Base-by-base conservation (phyloP, 2,329 filamentous ascomycete species). In the Colletotrichum aenigma region DNA sequence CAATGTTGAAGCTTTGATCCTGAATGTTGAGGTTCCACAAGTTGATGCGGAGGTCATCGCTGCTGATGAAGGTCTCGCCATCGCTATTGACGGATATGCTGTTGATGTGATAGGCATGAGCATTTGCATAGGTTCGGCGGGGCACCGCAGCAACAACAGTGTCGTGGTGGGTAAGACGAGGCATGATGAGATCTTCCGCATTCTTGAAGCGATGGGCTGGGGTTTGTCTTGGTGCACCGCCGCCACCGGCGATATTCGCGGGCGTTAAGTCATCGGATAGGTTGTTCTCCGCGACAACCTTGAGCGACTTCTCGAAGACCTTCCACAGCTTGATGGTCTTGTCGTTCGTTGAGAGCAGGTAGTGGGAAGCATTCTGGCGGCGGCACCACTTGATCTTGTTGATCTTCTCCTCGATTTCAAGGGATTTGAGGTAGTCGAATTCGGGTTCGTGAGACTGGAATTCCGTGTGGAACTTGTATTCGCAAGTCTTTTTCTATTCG, bases 311-410 rank as follows among this genome's bases (percentile, higher is more conserved):
- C 88, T 99, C 97, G 82, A 98, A 99, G 66, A 99, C 96, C 86
- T 99, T 99, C 97, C 97, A 99, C 80, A 99, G 90, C 89, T 99
- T 99, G 91, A 99, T 99, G 56, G 97, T 99, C 90, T 99, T 99
- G 89, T 99, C 97, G 85, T 99, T 99, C 81, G 97, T 99, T 58
- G 97, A 98, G 73, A 99, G 92, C 68, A 99, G 92, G 86, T 98
- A 99, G 88, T 99, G 97, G 71, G 97, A 98, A 77, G 96, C 95
- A 89, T 99, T 99, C 87, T 98, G 96, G 87, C 97, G 94, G 83
- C 94, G 93, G 86, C 97, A 99, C 97, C 97, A 99, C 87, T 98
- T 99, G 88, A 99, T 99, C 90, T 99, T 99, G 91, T 99, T 99
- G 91, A 99, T 99, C 89, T 99, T 99, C 87, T 99, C 97, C 90